Percentiles rank a stretch among this genome's conserved stretches.
Evolutionary conservation across 2,329 filamentous ascomycete species (phyloP).

Genomic region (Talaromyces verruculosus): DNA sequence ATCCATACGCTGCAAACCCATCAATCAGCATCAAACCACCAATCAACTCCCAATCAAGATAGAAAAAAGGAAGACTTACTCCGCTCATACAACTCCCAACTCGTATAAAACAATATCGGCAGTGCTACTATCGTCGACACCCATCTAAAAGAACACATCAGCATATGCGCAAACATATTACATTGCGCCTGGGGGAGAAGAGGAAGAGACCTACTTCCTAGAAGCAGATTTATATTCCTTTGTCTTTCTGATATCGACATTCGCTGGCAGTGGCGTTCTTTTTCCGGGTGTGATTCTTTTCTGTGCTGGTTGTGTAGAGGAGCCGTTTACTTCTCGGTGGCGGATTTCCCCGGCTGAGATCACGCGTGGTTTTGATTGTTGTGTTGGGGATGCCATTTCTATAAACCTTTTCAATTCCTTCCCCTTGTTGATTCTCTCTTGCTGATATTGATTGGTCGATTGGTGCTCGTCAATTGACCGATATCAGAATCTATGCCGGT

Average conservation of each 20-base stretch:
- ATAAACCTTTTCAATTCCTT: neutral
- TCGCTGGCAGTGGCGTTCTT: neutral
- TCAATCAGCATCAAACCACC: neutral
- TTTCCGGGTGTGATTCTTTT: neutral
- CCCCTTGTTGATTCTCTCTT: neutral
- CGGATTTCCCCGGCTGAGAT: conserved; percentile 8
- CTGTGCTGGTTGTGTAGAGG: neutral
- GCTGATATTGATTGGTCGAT: neutral
- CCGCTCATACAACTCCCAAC: conserved; percentile 30
- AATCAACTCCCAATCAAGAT: neutral
- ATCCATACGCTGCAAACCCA: conserved; percentile 14
- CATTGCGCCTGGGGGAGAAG: too few relatives aligned
- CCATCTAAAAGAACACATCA: conserved; percentile 26
- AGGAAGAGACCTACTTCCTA: conserved; percentile 32
- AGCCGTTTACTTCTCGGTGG: neutral
- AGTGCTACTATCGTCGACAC: conserved; percentile 30
- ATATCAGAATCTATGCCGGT: neutral
- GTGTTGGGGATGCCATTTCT: neutral
- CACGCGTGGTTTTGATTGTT: conserved; percentile 4
- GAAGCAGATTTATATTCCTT: conserved; percentile 43
- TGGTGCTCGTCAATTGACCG: neutral
- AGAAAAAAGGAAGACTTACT: conserved; percentile 21
- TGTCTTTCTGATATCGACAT: conserved; percentile 41
- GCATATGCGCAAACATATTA: neutral
- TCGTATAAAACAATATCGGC: conserved; percentile 31